A percentile compares a stretch with the other conserved stretches of the same genome.
Evolutionary conservation across 495 filamentous ascomycete species (phyloP).

Genomic region (Penicillium atrosanguineum): DNA sequence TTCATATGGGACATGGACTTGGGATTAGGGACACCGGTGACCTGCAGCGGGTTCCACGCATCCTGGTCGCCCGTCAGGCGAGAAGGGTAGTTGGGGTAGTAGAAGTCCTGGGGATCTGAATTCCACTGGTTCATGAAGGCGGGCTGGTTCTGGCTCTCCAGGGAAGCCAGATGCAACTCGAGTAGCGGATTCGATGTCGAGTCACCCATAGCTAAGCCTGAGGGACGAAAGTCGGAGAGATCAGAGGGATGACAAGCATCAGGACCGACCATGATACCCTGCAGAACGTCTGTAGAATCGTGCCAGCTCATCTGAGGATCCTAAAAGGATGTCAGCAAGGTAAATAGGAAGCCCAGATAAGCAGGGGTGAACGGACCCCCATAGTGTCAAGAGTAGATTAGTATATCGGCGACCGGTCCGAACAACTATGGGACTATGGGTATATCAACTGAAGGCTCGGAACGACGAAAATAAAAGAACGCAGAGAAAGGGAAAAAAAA

Average conservation of each 20-base stretch:
- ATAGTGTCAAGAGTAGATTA: slow-evolving; percentile 9
- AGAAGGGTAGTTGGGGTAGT: slow-evolving; percentile 25
- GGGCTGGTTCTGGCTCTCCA: slow-evolving; percentile 16
- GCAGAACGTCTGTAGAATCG: slow-evolving; percentile 33
- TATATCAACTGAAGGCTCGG: background rate
- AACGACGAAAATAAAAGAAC: background rate
- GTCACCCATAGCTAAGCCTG: slow-evolving; percentile 24
- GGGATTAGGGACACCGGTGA: slow-evolving; percentile 30
- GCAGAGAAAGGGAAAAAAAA: no score
- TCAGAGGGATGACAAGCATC: slow-evolving; percentile 13
- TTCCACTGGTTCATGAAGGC: slow-evolving; percentile 25
- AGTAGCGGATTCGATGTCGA: slow-evolving; percentile 26
- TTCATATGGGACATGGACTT: slow-evolving; percentile 19
- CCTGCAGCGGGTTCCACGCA: slow-evolving; percentile 39
- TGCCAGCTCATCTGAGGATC: slow-evolving; percentile 26
- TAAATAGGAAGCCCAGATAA: background rate
- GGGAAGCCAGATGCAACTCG: slow-evolving; percentile 27
- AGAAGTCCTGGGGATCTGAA: slow-evolving; percentile 20
- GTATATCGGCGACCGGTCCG: background rate
- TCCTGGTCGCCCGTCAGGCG: slow-evolving; percentile 31
- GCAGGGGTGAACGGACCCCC: slow-evolving; percentile 17
- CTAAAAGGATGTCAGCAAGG: background rate
- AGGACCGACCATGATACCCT: slow-evolving; percentile 32
- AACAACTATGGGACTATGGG: background rate
- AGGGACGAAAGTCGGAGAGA: slow-evolving; percentile 13